Conservation (phyloP, 805 yeast genomes). For the Lachancea thermotolerans region DNA sequence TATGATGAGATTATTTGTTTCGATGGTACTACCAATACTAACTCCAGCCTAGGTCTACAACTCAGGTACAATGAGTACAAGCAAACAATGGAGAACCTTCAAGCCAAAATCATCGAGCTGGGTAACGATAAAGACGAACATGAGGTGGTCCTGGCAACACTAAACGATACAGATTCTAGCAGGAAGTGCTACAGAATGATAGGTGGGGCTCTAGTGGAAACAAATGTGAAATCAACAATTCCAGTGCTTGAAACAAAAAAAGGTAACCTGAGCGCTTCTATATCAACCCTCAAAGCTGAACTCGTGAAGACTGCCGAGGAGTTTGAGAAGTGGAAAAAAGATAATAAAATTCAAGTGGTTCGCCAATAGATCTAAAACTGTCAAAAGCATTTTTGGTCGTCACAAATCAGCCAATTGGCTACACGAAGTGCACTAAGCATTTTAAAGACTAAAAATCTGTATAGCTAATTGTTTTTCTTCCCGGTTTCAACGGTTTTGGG, state of each 20-base stretch:
- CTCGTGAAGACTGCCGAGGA: conserved; percentile 26
- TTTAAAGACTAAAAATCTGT: too few relatives aligned
- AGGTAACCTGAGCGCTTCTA: conserved; percentile 35
- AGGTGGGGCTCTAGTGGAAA: conserved; percentile 86
- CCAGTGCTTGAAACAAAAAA: conserved; percentile 54
- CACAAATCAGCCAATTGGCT: too few relatives aligned
- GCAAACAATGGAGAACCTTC: conserved; percentile 40
- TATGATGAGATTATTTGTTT: not conserved
- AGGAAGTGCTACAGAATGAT: conserved; percentile 89
- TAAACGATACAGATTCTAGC: conserved; percentile 43
- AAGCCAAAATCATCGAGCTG: conserved; percentile 41
- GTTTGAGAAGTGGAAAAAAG: conserved; percentile 32
- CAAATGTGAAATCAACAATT: conserved; percentile 68
- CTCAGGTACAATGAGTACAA: conserved; percentile 46
- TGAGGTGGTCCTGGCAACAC: conserved; percentile 52
- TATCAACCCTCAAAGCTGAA: conserved; percentile 26
- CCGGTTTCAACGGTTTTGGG: not conserved
- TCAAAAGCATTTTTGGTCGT: too few relatives aligned
- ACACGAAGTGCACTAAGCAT: too few relatives aligned
- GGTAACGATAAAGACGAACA: conserved; percentile 44
- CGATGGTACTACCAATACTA: not conserved
- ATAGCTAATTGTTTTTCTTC: conserved; percentile 2
- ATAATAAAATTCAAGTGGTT: conserved; percentile 31
- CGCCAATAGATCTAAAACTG: conserved; percentile 16
- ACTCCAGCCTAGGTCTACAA: conserved; percentile 35